Evolutionary conservation across 352 stramenopile species (phyloP), one percentile per base, ranked within the genome.

Genomic region (Phytopythium kandeliae): DNA sequence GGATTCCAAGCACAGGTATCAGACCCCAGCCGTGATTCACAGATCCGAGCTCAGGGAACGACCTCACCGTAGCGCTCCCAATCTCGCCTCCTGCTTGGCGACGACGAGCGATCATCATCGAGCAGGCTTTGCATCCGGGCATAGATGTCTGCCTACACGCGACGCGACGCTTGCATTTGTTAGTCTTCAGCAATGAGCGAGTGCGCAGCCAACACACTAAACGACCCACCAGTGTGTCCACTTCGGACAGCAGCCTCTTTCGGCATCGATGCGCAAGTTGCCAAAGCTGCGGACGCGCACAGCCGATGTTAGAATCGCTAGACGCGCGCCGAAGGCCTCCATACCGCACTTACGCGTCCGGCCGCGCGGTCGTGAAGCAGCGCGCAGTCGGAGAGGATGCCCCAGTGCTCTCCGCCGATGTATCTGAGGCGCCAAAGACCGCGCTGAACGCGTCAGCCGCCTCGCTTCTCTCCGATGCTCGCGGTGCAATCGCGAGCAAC

Each of bases 191-290:
- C 31, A 10, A 35, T 13, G 4, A 11, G 15, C 10, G 15, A 35
- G 31, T 11, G 31, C 7, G 11, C 11, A 12, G n/a, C n/a, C n/a
- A n/a, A n/a, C n/a, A n/a, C n/a, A n/a, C n/a, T 17, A 52, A 36
- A 2, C 6, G n/a, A 57, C 69, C 45, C 28, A 89, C 75, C 57
- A 90, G 63, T 4, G 36, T 43, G 30, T 77, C 65, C 9, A 87
- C 54, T 24, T 85, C 71, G 41, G 74, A 54, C 35, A 79, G 58
- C 22, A 91, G 51, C 7, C 75, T 58, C 52, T 67, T 81, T 26
- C 70, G 68, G 54, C 71, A 86, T 42, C 77, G 71, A 57, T 91
- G 79, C 34, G 80, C 79, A 28, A 89, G 58, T 26, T 89, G 77
- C 72, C 75, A 87, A 24, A 91, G 49, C 79, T 89, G 41, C 26